These are phyloP conservation scores for Fusarium siculi DNA, from an alignment of 2,329 filamentous ascomycete genomes.

Conservation along the genomic window DNA sequence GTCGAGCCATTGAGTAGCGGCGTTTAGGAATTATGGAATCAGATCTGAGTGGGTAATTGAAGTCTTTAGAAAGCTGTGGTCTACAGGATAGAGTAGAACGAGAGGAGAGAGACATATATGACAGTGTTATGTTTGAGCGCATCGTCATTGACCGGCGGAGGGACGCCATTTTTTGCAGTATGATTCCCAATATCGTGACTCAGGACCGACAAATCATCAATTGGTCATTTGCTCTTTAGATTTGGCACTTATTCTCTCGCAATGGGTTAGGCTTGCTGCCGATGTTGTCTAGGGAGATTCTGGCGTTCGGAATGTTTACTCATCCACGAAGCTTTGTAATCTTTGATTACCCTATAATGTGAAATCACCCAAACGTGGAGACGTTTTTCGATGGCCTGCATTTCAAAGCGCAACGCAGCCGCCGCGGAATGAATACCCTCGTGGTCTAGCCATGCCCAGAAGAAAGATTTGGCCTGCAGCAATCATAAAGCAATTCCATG, in stretches of 20 bases:
- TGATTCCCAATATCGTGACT: neutral
- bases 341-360: neutral
- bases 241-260: neutral
- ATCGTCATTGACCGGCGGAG: neutral
- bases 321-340: constrained; percentile 8
- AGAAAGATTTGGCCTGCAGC: neutral
- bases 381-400: neutral
- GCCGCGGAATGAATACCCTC: neutral
- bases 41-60: neutral
- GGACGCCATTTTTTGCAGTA: neutral
- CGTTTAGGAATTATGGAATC: neutral
- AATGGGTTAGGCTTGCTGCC: neutral
- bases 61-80: neutral
- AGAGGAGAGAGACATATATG: neutral
- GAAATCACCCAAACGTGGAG: neutral
- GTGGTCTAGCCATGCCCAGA: neutral
- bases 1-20: constrained; percentile 45
- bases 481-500: neutral
- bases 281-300: neutral
- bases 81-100: neutral
- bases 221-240: neutral
- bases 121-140: neutral
- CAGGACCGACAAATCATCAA: neutral
- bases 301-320: constrained; percentile 6
- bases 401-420: neutral